phyloP scores from a whole-genome alignment of 495 filamentous ascomycete species.

The Penicillium egyptiacum region DNA sequence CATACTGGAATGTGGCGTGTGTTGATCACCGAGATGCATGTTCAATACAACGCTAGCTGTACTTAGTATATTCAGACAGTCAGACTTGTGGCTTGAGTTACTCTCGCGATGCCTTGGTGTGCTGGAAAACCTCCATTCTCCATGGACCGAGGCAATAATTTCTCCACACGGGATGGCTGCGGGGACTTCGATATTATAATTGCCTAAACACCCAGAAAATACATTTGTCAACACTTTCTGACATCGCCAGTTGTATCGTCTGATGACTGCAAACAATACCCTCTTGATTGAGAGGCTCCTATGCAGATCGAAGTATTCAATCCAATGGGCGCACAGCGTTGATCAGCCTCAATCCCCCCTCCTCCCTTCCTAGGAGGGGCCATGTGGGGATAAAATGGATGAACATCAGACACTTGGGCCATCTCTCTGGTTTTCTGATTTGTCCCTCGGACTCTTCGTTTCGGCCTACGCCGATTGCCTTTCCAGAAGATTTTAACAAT shows the following conservation, averaged over 20 bases:
- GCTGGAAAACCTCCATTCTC: not conserved
- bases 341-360: not conserved
- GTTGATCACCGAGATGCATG: not conserved
- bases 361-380: not conserved
- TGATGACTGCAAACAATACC: not conserved
- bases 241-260: not conserved
- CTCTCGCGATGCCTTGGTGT: not conserved
- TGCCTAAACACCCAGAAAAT: not conserved
- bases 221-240: not conserved
- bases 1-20: not conserved
- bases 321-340: not conserved
- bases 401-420: not conserved
- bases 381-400: constrained; percentile 3
- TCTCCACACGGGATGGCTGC: not conserved
- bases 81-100: not conserved
- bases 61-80: not conserved
- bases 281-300: not conserved
- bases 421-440: not conserved
- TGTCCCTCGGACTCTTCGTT: not conserved
- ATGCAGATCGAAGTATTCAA: not conserved
- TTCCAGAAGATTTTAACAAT: not conserved
- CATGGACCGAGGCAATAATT: constrained; percentile 10
- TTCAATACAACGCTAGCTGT: not conserved
- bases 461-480: not conserved
- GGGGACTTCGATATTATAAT: not conserved